Evolutionary conservation across 2,329 filamentous ascomycete genomes (phyloP).

Genomic region (Xylariaceae sp.): DNA sequence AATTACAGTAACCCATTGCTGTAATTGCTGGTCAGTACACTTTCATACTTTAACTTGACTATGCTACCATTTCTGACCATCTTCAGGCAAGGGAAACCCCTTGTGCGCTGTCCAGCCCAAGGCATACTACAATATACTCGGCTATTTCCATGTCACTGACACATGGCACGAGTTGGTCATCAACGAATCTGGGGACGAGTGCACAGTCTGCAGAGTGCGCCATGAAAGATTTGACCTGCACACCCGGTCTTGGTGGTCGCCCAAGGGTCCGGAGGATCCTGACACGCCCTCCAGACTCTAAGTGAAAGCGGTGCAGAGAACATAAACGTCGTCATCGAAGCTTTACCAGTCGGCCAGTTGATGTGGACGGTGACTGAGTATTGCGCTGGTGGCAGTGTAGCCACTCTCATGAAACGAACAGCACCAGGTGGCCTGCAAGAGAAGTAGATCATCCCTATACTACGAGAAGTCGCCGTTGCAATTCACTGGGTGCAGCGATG

Average conservation of each 20-base stretch:
- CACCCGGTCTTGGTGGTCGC: constrained; percentile 52
- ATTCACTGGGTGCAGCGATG: too few species aligned
- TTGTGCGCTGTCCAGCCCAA: constrained; percentile 40
- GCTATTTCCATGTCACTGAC: constrained; percentile 60
- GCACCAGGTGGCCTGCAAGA: constrained; percentile 58
- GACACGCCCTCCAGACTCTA: constrained; percentile 52
- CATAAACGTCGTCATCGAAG: constrained; percentile 75
- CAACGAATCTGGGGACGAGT: too few species aligned
- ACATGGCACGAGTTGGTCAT: constrained; percentile 61
- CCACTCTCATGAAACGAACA: constrained; percentile 62
- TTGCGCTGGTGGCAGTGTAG: constrained; percentile 76
- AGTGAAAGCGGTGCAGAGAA: constrained; percentile 69
- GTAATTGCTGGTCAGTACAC: constrained; percentile 42
- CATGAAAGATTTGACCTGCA: constrained; percentile 54
- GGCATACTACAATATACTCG: constrained; percentile 57
- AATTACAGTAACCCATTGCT: constrained; percentile 39
- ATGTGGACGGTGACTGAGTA: constrained; percentile 89
- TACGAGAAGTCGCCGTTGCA: constrained; percentile 59
- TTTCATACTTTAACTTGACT: background rate
- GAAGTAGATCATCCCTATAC: constrained; percentile 61
- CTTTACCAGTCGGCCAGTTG: constrained; percentile 66
- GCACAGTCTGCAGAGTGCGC: constrained; percentile 54
- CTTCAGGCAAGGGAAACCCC: constrained; percentile 34
- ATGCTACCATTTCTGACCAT: background rate
- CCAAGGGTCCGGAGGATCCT: constrained; percentile 22